These are phyloP conservation scores for Pulicaria dysenterica DNA, from an alignment of 129 eudicot genomes.

Conservation along the genomic window DNA sequence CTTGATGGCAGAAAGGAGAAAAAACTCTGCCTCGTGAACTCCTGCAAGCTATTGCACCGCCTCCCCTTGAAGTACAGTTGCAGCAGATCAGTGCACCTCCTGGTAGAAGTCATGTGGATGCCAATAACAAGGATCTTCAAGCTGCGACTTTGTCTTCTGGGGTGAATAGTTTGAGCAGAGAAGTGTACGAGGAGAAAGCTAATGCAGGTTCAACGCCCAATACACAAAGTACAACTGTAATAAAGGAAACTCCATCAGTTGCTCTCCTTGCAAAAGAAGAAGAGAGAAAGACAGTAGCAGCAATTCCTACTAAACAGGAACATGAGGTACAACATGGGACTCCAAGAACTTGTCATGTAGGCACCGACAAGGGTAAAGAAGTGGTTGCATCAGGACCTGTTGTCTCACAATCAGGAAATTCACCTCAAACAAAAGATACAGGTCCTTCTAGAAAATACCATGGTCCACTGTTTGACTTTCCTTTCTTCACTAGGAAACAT, in stretches of 20 bases:
- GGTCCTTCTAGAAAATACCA: slow-evolving; percentile 78
- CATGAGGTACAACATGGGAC: slow-evolving; percentile 50
- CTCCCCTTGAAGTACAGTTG: slow-evolving; percentile 74
- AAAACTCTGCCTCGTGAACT: slow-evolving; percentile 80
- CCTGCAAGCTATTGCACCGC: slow-evolving; percentile 80
- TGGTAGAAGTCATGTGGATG: slow-evolving; percentile 53
- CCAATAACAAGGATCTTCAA: slow-evolving; percentile 55
- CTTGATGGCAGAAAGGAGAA: slow-evolving; percentile 78
- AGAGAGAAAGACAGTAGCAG: slow-evolving; percentile 36
- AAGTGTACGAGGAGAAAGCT: slow-evolving; percentile 51
- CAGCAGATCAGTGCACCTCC: slow-evolving; percentile 50
- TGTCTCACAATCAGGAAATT: slow-evolving; percentile 47
- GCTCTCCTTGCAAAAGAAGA: slow-evolving; percentile 60
- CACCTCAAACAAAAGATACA: slow-evolving; percentile 66
- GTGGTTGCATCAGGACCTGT: slow-evolving; percentile 45
- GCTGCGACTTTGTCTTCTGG: slow-evolving; percentile 36
- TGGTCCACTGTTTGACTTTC: slow-evolving; percentile 94
- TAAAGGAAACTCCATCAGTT: slow-evolving; percentile 48
- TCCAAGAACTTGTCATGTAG: slow-evolving; percentile 47
- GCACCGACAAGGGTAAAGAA: slow-evolving; percentile 72
- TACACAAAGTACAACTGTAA: slow-evolving; percentile 45
- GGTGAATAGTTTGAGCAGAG: slow-evolving; percentile 46
- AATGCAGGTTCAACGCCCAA: slow-evolving; percentile 33
- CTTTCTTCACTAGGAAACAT: slow-evolving; percentile 90
- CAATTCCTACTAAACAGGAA: slow-evolving; percentile 58